Conservation (phyloP, 805 yeast genomes). For the Kodamaea lidongshanica region DNA sequence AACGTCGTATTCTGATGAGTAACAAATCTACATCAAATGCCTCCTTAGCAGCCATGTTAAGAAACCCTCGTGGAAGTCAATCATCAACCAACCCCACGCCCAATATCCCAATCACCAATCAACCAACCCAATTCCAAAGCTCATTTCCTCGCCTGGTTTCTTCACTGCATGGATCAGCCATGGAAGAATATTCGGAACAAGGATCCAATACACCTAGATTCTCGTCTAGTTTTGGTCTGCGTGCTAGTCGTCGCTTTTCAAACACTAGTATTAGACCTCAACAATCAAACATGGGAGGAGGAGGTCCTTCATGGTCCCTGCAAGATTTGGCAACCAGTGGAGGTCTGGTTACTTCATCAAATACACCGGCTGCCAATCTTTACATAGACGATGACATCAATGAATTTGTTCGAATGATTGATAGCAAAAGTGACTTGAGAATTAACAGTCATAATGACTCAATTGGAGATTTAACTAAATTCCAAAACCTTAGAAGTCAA, state of each 20-base stretch:
- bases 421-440: slow-evolving; percentile 52
- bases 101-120: slow-evolving; percentile 19
- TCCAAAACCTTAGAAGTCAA: slow-evolving; percentile 46
- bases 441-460: slow-evolving; percentile 4
- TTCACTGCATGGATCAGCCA: slow-evolving; percentile 36
- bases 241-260: slow-evolving; percentile 47
- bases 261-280: slow-evolving; percentile 26
- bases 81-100: slow-evolving; percentile 28
- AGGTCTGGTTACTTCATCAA: slow-evolving; percentile 29
- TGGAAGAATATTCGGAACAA: slow-evolving; percentile 27
- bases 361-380: slow-evolving; percentile 36
- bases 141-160: slow-evolving; percentile 33
- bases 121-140: slow-evolving; percentile 4
- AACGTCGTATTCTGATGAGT: slow-evolving; percentile 36
- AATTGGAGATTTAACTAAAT: slow-evolving; percentile 40
- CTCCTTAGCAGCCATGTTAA: slow-evolving; percentile 45
- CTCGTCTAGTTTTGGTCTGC: slow-evolving; percentile 68
- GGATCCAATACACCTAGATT: slow-evolving; percentile 48
- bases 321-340: slow-evolving; percentile 30
- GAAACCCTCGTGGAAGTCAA: slow-evolving; percentile 44
- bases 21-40: slow-evolving; percentile 47
- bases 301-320: slow-evolving; percentile 17
- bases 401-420: slow-evolving; percentile 67
- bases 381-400: slow-evolving; percentile 55
- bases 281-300: slow-evolving; percentile 13